Evolutionary conservation across 768 basidiomycete species (phyloP).

Genomic region (Pleurotus pulmonarius): DNA sequence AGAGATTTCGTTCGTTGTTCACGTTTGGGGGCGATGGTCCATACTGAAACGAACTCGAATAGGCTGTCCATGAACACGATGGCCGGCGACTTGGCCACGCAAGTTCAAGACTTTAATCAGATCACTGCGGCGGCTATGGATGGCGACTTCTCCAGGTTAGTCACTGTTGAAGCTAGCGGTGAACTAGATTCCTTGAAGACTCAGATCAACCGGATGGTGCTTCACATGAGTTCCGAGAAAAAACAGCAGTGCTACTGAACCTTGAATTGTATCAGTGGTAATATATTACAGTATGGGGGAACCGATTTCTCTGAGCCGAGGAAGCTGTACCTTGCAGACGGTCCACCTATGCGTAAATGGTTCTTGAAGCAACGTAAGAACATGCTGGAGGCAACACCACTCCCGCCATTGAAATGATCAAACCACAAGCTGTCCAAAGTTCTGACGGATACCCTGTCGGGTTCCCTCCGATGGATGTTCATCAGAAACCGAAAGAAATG

Average conservation of each 20-base stretch:
- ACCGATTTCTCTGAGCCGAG: too few species aligned
- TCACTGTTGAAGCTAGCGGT: constrained; percentile 96
- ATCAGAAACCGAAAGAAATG: too few species aligned
- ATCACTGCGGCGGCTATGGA: constrained; percentile 98
- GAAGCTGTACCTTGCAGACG: too few species aligned
- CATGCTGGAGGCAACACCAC: too few species aligned
- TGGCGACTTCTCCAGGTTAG: constrained; percentile 96
- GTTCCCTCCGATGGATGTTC: too few species aligned
- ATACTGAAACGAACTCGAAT: not conserved
- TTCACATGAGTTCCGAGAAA: constrained; percentile 96
- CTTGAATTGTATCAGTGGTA: too few species aligned
- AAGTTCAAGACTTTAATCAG: constrained; percentile 97
- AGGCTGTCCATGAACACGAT: constrained; percentile 96
- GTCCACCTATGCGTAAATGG: too few species aligned
- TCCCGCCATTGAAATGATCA: too few species aligned
- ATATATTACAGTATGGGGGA: too few species aligned
- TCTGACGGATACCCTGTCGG: too few species aligned
- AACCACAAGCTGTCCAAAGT: too few species aligned
- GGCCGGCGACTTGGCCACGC: constrained; percentile 91
- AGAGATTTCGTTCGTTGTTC: constrained; percentile 83
- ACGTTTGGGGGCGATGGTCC: not conserved
- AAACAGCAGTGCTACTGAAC: constrained; percentile 78
- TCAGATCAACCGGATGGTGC: constrained; percentile 98
- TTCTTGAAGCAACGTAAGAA: too few species aligned
- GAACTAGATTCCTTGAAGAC: constrained; percentile 99